These are phyloP conservation scores for Chlorella sorokiniana DNA, from an alignment of 139 green algal genomes.

Conservation along the genomic window DNA sequence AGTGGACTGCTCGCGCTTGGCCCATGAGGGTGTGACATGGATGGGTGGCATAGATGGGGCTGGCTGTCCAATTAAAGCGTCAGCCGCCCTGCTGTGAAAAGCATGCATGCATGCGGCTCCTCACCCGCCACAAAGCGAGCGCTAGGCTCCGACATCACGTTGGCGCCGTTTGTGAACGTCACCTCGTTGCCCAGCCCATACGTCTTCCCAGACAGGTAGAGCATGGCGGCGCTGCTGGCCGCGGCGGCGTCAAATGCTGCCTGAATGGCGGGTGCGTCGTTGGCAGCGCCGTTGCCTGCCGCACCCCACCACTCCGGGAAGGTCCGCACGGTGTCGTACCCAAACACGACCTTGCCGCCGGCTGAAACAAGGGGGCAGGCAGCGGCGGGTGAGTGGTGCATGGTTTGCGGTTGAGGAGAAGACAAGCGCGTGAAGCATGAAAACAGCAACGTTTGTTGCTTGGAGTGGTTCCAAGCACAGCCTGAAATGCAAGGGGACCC, in stretches of 20 bases:
- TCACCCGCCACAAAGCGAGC: conserved; percentile 16
- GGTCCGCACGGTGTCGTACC: conserved; percentile 1
- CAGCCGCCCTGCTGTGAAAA: neutral
- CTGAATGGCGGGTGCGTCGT: conserved; percentile 23
- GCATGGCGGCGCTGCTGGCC: conserved; percentile 9
- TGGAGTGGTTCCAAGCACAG: neutral
- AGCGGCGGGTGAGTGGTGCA: neutral
- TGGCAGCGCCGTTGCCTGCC: neutral
- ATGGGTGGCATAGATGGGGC: neutral
- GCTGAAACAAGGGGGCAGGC: neutral
- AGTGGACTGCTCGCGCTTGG: too few relatives aligned
- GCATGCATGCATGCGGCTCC: neutral
- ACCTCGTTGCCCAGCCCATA: conserved; percentile 32
- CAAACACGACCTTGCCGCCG: conserved; percentile 25
- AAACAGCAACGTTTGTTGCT: neutral
- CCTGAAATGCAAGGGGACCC: neutral
- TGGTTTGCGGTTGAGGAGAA: neutral
- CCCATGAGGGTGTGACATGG: neutral
- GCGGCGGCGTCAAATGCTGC: neutral
- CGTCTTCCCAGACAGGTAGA: conserved; percentile 19
- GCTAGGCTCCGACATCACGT: conserved; percentile 32
- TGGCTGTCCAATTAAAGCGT: neutral
- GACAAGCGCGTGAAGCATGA: too few relatives aligned
- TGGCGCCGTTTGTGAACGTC: conserved; percentile 14
- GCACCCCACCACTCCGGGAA: conserved; percentile 40